Base-by-base conservation (phyloP, 495 filamentous ascomycete genomes). In the Penicillium verhagenii region DNA sequence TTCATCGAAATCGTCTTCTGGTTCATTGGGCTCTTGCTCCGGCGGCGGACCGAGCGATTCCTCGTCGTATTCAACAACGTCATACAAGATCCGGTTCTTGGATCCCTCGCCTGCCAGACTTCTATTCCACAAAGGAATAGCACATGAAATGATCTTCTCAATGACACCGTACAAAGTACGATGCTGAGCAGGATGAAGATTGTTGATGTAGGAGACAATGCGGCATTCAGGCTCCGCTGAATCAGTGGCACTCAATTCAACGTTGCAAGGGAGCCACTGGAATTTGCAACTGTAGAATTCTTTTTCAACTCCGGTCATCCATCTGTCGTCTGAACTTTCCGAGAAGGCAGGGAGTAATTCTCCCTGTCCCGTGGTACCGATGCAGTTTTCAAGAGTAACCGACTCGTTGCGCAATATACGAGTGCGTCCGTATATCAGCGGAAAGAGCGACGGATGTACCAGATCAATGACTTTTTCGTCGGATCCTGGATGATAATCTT, bases 211-310 rank as follows among this genome's bases (percentile, higher is more conserved):
- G 21, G 66, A 72, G 6, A 50, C 65, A 33, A 80, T 73, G 38
- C 56, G 42, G 50, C 61, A 56, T 18, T 52, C 25, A 29, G 33
- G 51, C 43, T 25, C 19, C 7, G 35, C 14, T 40, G n/a, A n/a
- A n/a, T 53, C 54, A 14, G 71, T 67, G 2, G 64, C 64, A 0
- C 49, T 47, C 38, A 84, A 72, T 18, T 68, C 45, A 13, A 88
- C 74, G 20, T 86, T 72, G 39, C 73, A 77, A 0, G 85, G 84
- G 11, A 87, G 67, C 83, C 81, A 86, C 56, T 88, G 84, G 47
- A 80, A 86, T 1, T 64, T 66, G 16, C 10, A 24, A 31, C 58
- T 60, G 28, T 49, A 51, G 33, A 16, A 13, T 0, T 20, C 21
- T 13, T 47, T 14, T 3, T 29, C 11, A 26, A 26, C 13, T 46